These are phyloP conservation scores for Nakaseomyces kungkrabaensis DNA, from an alignment of 1,139 yeast species.

Conservation along the genomic window DNA sequence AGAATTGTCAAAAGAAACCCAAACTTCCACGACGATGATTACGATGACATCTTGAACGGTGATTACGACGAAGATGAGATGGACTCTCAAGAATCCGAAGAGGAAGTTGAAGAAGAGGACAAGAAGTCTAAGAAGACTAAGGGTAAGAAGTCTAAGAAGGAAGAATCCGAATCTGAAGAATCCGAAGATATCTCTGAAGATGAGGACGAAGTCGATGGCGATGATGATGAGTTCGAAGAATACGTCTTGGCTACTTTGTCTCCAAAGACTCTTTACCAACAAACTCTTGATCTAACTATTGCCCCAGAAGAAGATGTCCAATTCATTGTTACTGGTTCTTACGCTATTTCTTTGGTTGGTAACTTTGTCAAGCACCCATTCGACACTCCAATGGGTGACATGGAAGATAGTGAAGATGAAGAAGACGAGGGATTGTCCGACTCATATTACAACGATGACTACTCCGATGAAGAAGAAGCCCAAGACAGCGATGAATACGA, in stretches of 20 bases:
- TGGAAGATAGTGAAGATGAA: slow-evolving; percentile 49
- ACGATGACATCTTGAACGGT: slow-evolving; percentile 38
- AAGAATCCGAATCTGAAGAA: slow-evolving; percentile 4
- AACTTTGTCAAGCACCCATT: slow-evolving; percentile 94
- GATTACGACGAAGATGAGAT: slow-evolving; percentile 46
- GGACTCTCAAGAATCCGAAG: slow-evolving; percentile 37
- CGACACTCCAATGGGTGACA: slow-evolving; percentile 22
- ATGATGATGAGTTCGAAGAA: slow-evolving; percentile 63
- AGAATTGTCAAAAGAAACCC: slow-evolving; percentile 73
- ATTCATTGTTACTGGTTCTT: slow-evolving; percentile 93
- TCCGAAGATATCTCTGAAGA: slow-evolving; percentile 30
- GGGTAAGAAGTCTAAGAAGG: slow-evolving; percentile 10
- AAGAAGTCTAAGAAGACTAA: slow-evolving; percentile 5
- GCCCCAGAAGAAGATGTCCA: slow-evolving; percentile 89
- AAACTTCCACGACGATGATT: slow-evolving; percentile 40
- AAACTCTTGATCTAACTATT: slow-evolving; percentile 80
- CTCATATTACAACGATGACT: slow-evolving; percentile 2
- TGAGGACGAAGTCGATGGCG: slow-evolving; percentile 29
- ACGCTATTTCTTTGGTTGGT: slow-evolving; percentile 86
- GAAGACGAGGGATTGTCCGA: slow-evolving; percentile 11
- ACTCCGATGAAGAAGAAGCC: slow-evolving; percentile 26
- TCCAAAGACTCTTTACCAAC: slow-evolving; percentile 80
- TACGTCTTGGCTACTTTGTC: slow-evolving; percentile 81
- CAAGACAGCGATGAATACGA: slow-evolving; percentile 47
- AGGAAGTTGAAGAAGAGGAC: slow-evolving; percentile 29